phyloP scores from a whole-genome alignment of 345 rosid species.

The Viola odorata region DNA sequence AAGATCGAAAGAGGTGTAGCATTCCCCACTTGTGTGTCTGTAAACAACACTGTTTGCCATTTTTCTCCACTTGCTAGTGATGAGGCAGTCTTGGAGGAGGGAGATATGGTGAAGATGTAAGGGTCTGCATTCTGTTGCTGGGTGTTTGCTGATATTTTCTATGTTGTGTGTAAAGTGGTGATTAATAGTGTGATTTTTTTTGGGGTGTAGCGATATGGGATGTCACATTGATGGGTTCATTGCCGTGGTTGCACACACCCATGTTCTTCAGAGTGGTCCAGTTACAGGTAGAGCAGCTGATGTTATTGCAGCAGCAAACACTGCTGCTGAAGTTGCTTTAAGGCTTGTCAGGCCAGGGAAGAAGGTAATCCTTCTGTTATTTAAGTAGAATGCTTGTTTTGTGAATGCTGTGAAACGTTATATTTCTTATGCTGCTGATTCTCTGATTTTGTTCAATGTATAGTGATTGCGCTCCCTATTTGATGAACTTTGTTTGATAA shows the following conservation, averaged over 20 bases:
- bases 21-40: slow-evolving; percentile 89
- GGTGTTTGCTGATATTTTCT: neutral
- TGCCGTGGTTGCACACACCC: slow-evolving; percentile 87
- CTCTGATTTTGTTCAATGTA: neutral
- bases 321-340: slow-evolving; percentile 97
- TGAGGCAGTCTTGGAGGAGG: slow-evolving; percentile 67
- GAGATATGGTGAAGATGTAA: slow-evolving; percentile 88
- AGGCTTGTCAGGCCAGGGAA: slow-evolving; percentile 97
- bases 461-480: slow-evolving; percentile 22
- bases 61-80: slow-evolving; percentile 89
- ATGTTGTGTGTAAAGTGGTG: neutral
- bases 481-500: slow-evolving; percentile 43
- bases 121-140: slow-evolving; percentile 2
- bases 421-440: neutral
- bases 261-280: slow-evolving; percentile 70
- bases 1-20: slow-evolving; percentile 94
- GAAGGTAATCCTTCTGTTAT: slow-evolving; percentile 45
- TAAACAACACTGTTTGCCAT: slow-evolving; percentile 82
- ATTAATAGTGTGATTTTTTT: slow-evolving; percentile 4
- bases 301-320: slow-evolving; percentile 85
- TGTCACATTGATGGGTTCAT: slow-evolving; percentile 98
- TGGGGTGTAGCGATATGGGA: slow-evolving; percentile 71
- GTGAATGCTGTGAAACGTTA: neutral
- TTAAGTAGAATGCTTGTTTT: neutral
- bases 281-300: slow-evolving; percentile 76